Evolutionary conservation across 2,329 filamentous ascomycete species (phyloP).

Genomic region (Ascochyta rabiei): DNA sequence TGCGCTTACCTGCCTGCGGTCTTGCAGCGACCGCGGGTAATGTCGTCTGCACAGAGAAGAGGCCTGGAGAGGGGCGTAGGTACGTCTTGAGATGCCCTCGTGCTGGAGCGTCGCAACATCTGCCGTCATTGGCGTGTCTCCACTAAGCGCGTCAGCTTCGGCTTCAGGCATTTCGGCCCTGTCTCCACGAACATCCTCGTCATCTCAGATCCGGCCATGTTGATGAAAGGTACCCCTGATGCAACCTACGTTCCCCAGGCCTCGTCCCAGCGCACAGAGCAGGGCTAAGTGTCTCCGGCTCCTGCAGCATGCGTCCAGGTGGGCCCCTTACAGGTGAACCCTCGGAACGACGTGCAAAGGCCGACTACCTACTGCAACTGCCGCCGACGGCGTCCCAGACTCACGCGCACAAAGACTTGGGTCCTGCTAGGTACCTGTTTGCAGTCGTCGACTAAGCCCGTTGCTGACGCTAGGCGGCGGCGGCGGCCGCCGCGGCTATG

Average conservation of each 20-base stretch:
- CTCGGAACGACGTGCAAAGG: slow-evolving; percentile 15
- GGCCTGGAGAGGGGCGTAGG: too few species aligned
- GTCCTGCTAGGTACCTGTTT: not conserved
- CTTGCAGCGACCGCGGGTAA: slow-evolving; percentile 1
- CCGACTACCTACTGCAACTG: slow-evolving; percentile 13
- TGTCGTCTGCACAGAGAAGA: slow-evolving; percentile 6
- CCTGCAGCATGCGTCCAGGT: slow-evolving; percentile 26
- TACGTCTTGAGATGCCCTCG: slow-evolving; percentile 1
- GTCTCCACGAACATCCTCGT: slow-evolving; percentile 30
- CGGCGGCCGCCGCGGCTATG: too few species aligned
- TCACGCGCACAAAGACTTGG: slow-evolving; percentile 1
- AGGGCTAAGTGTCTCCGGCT: slow-evolving; percentile 30
- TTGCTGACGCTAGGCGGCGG: slow-evolving; percentile 34
- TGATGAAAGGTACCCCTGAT: slow-evolving; percentile 27
- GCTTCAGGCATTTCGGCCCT: slow-evolving; percentile 33
- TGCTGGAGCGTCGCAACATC: slow-evolving; percentile 10
- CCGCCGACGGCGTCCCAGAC: slow-evolving; percentile 1
- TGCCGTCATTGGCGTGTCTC: slow-evolving; percentile 16
- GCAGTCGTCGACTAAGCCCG: slow-evolving; percentile 3
- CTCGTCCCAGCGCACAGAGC: slow-evolving; percentile 40
- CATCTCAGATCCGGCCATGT: slow-evolving; percentile 32
- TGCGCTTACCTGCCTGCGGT: not conserved
- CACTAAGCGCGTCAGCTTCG: slow-evolving; percentile 28
- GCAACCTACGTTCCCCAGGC: slow-evolving; percentile 30
- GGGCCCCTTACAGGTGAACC: slow-evolving; percentile 27